A percentile compares a stretch with the other conserved stretches of the same genome.
Conservation (phyloP, 2,329 filamentous ascomycete genomes). For the Fusarium sp. region DNA sequence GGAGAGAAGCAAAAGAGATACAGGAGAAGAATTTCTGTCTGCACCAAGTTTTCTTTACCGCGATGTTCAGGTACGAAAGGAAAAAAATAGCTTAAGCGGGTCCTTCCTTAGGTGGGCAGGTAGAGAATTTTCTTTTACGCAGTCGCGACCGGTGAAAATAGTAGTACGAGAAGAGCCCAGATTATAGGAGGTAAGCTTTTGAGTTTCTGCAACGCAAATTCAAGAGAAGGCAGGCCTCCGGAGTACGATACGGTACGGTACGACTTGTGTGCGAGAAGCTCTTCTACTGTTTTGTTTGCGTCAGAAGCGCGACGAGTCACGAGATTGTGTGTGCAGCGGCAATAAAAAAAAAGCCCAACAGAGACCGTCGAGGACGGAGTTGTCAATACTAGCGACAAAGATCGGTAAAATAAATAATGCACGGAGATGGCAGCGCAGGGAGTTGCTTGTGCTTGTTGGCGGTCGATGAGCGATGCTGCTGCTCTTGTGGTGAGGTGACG, state of each 20-base stretch:
- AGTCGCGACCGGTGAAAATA: constrained; percentile 44
- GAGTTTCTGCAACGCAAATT: constrained; percentile 41
- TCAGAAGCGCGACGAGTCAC: constrained; percentile 49
- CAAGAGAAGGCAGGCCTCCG: constrained; percentile 47
- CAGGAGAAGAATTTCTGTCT: constrained; percentile 22
- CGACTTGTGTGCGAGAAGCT: constrained; percentile 45
- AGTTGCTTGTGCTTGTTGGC: constrained; percentile 22
- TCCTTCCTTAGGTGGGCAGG: constrained; percentile 29
- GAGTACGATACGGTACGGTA: constrained; percentile 46
- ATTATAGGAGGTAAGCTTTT: constrained; percentile 11
- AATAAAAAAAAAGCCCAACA: constrained; percentile 26
- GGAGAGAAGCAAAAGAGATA: constrained; percentile 30
- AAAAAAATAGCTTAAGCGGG: constrained; percentile 40
- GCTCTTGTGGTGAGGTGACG: constrained; percentile 36
- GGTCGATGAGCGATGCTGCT: constrained; percentile 30
- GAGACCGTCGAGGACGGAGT: constrained; percentile 25
- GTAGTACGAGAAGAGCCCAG: constrained; percentile 43
- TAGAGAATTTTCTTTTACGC: constrained; percentile 44
- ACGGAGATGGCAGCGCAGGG: constrained; percentile 26
- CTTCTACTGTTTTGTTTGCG: constrained; percentile 49
- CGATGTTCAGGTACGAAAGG: constrained; percentile 43
- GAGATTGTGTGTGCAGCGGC: constrained; percentile 41
- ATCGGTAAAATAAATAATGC: constrained; percentile 21
- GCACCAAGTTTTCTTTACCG: constrained; percentile 34
- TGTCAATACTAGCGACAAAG: constrained; percentile 38